Conservation (phyloP, 352 stramenopile species). For the Globisporangium okanoganense region DNA sequence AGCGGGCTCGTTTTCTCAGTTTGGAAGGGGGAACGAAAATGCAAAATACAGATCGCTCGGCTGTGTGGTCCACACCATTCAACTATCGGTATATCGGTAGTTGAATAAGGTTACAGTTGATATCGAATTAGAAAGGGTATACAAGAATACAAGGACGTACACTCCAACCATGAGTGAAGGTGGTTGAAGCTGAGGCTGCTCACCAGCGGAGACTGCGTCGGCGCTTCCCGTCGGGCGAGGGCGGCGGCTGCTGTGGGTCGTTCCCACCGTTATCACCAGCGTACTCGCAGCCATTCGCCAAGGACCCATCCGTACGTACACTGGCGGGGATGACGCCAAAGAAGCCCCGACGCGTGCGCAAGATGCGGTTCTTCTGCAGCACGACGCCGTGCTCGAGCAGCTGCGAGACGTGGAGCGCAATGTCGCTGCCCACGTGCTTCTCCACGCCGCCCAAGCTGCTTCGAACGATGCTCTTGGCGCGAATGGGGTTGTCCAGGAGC, state of each 20-base stretch:
- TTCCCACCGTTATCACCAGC: background rate
- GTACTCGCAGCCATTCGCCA: background rate
- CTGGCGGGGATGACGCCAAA: background rate
- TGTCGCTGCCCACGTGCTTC: background rate
- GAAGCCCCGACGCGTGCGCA: background rate
- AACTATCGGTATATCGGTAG: too few relatives aligned
- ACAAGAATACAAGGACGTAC: too few relatives aligned
- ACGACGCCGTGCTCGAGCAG: background rate
- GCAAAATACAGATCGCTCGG: too few relatives aligned
- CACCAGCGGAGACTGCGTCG: background rate
- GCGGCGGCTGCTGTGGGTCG: background rate
- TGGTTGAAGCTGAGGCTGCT: background rate
- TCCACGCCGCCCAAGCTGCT: background rate
- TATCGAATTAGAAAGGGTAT: too few relatives aligned
- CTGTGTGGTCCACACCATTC: too few relatives aligned
- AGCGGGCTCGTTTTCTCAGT: background rate
- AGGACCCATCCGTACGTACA: background rate
- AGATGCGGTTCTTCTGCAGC: background rate
- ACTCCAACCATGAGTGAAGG: background rate
- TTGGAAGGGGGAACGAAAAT: background rate
- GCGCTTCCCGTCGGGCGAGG: background rate
- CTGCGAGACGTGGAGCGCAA: background rate
- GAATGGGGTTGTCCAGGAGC: conserved; percentile 1
- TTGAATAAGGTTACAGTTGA: too few relatives aligned
- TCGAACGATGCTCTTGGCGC: background rate